Conservation (phyloP, 1,139 yeast genomes). For the Taphrina communis region DNA sequence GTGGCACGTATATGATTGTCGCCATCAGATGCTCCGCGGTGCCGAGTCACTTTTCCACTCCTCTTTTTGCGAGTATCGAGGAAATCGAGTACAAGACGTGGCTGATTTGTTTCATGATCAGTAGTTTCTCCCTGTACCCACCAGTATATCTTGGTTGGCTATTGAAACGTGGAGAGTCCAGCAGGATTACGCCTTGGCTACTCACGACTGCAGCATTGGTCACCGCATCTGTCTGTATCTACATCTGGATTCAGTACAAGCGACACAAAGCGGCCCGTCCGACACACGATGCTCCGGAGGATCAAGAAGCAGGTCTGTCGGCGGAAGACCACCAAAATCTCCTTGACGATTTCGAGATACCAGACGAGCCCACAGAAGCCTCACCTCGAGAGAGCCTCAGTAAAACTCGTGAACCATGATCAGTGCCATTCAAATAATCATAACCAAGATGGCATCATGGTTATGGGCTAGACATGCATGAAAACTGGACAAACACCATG, state of each 20-base stretch:
- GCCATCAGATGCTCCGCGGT: slow-evolving; percentile 41
- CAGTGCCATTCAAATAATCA: not conserved
- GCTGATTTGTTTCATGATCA: slow-evolving; percentile 21
- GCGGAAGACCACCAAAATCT: slow-evolving; percentile 3
- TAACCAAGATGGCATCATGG: too few species aligned
- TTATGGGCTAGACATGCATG: too few species aligned
- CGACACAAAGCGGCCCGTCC: slow-evolving; percentile 22
- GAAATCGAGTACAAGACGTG: slow-evolving; percentile 20
- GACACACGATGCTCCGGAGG: not conserved
- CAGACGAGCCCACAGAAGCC: not conserved
- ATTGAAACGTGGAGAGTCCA: slow-evolving; percentile 35
- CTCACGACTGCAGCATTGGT: slow-evolving; percentile 28
- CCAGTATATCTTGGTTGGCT: slow-evolving; percentile 39
- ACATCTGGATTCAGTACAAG: slow-evolving; percentile 30
- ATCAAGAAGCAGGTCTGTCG: slow-evolving; percentile 3
- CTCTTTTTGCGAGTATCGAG: slow-evolving; percentile 38
- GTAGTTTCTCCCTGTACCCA: slow-evolving; percentile 23
- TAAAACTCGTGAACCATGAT: not conserved
- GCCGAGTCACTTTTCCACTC: slow-evolving; percentile 42
- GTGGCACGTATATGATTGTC: slow-evolving; percentile 41
- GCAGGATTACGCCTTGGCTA: slow-evolving; percentile 32
- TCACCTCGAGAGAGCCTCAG: slow-evolving; percentile 3
- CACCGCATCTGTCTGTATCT: slow-evolving; percentile 26
- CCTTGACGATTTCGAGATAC: slow-evolving; percentile 3
- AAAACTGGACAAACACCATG: too few species aligned